Evolutionary conservation across 1,139 yeast species (phyloP).

Genomic region (Diutina catenulata): DNA sequence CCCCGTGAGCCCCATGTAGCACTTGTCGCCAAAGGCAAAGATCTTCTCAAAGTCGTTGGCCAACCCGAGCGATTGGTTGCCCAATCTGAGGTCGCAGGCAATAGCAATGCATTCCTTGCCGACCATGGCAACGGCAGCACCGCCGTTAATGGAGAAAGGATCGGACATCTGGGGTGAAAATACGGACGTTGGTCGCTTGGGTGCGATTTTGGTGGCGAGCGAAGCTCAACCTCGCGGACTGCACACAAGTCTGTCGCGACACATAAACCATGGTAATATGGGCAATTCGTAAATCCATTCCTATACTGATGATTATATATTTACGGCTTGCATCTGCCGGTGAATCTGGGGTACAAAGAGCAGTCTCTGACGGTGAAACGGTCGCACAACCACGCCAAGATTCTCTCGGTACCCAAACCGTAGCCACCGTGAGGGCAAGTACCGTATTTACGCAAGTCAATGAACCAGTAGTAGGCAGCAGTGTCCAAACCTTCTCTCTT

Average conservation of each 20-base stretch:
- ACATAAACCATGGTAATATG: too few relatives aligned
- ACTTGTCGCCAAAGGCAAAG: constrained; percentile 69
- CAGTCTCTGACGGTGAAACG: constrained; percentile 97
- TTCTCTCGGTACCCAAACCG: constrained; percentile 97
- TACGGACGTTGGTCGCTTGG: too few relatives aligned
- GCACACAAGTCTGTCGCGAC: too few relatives aligned
- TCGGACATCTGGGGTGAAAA: too few relatives aligned
- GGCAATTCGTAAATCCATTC: too few relatives aligned
- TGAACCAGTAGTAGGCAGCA: constrained; percentile 84
- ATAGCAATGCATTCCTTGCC: constrained; percentile 98
- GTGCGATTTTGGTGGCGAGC: too few relatives aligned
- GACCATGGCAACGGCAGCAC: constrained; percentile 96
- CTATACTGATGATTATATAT: too few relatives aligned
- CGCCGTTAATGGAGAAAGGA: constrained; percentile 51
- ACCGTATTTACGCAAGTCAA: constrained; percentile 93
- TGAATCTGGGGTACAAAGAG: constrained; percentile 92
- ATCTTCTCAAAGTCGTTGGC: constrained; percentile 89
- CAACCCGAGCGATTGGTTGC: constrained; percentile 87
- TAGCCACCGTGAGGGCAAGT: constrained; percentile 98
- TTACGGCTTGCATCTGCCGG: constrained; percentile 95
- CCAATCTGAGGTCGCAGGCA: constrained; percentile 90
- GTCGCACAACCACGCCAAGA: constrained; percentile 95
- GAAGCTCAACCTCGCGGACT: too few relatives aligned
- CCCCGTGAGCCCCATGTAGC: constrained; percentile 86
- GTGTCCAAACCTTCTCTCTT: constrained; percentile 83